phyloP scores from a whole-genome alignment of 768 basidiomycete genomes.

The Tylopilus vinaceipallidus region DNA sequence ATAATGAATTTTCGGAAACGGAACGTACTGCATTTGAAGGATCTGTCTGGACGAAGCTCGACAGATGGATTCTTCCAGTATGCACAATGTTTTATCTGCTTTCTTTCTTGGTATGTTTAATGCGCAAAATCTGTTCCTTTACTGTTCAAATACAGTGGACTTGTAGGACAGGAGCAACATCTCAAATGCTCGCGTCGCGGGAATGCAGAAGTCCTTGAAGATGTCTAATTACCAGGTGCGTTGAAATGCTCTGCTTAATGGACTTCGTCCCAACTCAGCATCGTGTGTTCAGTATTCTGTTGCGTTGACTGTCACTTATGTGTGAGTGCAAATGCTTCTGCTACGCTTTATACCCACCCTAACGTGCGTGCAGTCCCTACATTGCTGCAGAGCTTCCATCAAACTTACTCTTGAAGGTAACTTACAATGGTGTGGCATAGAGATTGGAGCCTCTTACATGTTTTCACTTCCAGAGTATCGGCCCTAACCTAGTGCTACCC shows the following conservation, averaged over 20 bases:
- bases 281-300: slow-evolving; percentile 32
- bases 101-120: slow-evolving; percentile 50
- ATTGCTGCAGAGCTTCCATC: slow-evolving; percentile 60
- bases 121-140: not conserved
- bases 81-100: slow-evolving; percentile 50
- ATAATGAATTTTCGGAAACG: slow-evolving; percentile 10
- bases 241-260: not conserved
- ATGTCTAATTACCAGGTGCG: slow-evolving; percentile 24
- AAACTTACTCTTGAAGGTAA: slow-evolving; percentile 53
- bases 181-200: slow-evolving; percentile 60
- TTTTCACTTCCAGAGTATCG: slow-evolving; percentile 31
- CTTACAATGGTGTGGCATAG: not conserved
- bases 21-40: slow-evolving; percentile 33
- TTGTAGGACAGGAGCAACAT: slow-evolving; percentile 43
- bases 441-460: not conserved
- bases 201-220: slow-evolving; percentile 51
- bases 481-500: slow-evolving; percentile 62
- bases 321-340: slow-evolving; percentile 10
- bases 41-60: slow-evolving; percentile 48
- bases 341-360: not conserved
- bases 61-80: slow-evolving; percentile 46
- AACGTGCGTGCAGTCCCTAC: slow-evolving; percentile 39
- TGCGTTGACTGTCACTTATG: slow-evolving; percentile 29
- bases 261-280: not conserved
- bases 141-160: not conserved